Base-by-base conservation (phyloP, 179 eudicot genomes). In the Spergularia azorica region DNA sequence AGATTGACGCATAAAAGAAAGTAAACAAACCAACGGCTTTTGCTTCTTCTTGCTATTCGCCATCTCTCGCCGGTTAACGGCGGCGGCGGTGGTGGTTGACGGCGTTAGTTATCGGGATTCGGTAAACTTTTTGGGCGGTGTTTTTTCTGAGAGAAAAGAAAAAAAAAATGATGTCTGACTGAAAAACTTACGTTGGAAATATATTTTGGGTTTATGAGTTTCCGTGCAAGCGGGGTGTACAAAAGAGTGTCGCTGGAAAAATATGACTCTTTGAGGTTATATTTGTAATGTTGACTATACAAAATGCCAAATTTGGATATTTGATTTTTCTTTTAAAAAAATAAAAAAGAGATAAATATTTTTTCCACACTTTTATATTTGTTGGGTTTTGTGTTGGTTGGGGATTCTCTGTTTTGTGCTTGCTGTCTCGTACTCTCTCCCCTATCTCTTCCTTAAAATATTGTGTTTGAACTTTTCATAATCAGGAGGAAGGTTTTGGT, bases 1-100 rank as follows among this genome's bases (percentile, higher is more conserved):
- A 43, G 83, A 77, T n/a, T 73, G 79, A 14, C 81, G 79, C 9
- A 81, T 12, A 14, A 61, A 62, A 32, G 86, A 85, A n/a, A 85
- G 41, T 55, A 75, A 81, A 73, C 88, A 71, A 67, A 82, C 70
- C 72, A 75, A 58, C 72, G 78, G 73, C 57, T 63, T 60, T 36
- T 76, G 76, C 13, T 41, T 46, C 7, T 71, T 67, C 17, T 43
- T 55, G 51, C 32, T 6, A 38, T 39, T 51, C 50, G 39, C 18
- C 79, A 63, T 73, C 39, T 11, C 70, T 72, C 55, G 71, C 46
- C 64, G 70, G 48, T 51, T 41, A 14, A 58, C 68, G 46, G 57
- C 15, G 36, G 1, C 2, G 32, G 32, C 15, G 36, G 1, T 26
- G 32, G 32, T 26, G 64, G 26, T 26, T 26, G 32, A 26, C 60